Evolutionary conservation across 2,329 filamentous ascomycete genomes (phyloP).

Genomic region (Talaromyces funiculosus): DNA sequence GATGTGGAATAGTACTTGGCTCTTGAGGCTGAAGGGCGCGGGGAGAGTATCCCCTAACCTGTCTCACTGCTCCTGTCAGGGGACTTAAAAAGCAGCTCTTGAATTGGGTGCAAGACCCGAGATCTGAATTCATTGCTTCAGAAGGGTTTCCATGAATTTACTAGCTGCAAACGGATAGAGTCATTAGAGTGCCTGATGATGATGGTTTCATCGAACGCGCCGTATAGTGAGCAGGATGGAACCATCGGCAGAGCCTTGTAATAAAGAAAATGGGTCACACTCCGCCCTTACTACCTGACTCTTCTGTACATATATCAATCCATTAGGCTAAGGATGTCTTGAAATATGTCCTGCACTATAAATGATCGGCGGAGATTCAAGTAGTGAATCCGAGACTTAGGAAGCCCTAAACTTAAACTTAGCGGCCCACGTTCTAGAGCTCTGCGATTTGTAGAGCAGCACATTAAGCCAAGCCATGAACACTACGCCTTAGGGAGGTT

Average conservation of each 20-base stretch:
- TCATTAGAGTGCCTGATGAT: no score
- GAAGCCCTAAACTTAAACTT: neutral
- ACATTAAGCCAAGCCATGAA: neutral
- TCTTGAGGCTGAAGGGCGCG: conserved; percentile 16
- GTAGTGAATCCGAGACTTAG: neutral
- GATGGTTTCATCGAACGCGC: no score
- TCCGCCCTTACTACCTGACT: neutral
- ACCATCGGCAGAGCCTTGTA: neutral
- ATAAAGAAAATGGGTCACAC: neutral
- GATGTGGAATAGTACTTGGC: no score
- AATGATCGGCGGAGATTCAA: neutral
- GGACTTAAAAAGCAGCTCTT: neutral
- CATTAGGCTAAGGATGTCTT: neutral
- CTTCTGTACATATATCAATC: neutral
- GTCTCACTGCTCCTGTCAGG: neutral
- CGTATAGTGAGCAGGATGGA: no score
- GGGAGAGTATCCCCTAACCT: conserved; percentile 1
- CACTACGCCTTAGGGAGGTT: neutral
- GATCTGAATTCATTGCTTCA: neutral
- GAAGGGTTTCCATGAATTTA: neutral
- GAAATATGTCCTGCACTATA: neutral
- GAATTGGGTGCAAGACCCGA: neutral
- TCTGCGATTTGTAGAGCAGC: neutral
- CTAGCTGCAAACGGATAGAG: no score
- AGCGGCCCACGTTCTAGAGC: neutral